Conservation (phyloP, 495 filamentous ascomycete genomes). For the Talaromyces liani region DNA sequence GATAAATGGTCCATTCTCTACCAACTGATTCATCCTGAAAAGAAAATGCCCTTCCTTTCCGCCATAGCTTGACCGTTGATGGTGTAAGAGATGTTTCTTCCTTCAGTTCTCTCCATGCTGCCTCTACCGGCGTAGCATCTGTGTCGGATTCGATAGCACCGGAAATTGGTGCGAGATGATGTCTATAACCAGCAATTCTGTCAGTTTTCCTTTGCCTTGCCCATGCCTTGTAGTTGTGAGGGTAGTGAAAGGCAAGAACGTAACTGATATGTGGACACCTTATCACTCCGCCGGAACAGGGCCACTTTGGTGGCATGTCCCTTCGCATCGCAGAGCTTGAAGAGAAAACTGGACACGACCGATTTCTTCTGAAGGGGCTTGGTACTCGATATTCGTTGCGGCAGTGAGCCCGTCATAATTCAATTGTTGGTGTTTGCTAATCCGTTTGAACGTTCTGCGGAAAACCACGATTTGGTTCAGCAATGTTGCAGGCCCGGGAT, state of each 20-base stretch:
- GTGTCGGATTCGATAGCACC: slow-evolving; percentile 43
- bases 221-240: neutral
- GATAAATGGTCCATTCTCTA: slow-evolving; percentile 55
- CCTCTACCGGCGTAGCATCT: slow-evolving; percentile 41
- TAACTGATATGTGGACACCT: slow-evolving; percentile 50
- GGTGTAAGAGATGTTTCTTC: slow-evolving; percentile 54
- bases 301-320: slow-evolving; percentile 32
- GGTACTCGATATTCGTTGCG: neutral
- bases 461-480: neutral
- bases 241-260: slow-evolving; percentile 6
- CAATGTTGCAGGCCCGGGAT: neutral
- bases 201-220: neutral
- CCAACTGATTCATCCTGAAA: slow-evolving; percentile 45
- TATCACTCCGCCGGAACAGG: slow-evolving; percentile 48
- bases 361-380: slow-evolving; percentile 26
- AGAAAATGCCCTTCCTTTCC: slow-evolving; percentile 50
- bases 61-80: slow-evolving; percentile 38
- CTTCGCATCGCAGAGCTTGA: slow-evolving; percentile 27
- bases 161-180: slow-evolving; percentile 52
- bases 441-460: neutral
- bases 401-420: neutral
- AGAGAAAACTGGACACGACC: slow-evolving; percentile 52
- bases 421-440: neutral
- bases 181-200: slow-evolving; percentile 18
- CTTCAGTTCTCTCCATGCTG: slow-evolving; percentile 54